Evolutionary conservation across 352 stramenopile species (phyloP).

Genomic region (Phytophthora foliorum): DNA sequence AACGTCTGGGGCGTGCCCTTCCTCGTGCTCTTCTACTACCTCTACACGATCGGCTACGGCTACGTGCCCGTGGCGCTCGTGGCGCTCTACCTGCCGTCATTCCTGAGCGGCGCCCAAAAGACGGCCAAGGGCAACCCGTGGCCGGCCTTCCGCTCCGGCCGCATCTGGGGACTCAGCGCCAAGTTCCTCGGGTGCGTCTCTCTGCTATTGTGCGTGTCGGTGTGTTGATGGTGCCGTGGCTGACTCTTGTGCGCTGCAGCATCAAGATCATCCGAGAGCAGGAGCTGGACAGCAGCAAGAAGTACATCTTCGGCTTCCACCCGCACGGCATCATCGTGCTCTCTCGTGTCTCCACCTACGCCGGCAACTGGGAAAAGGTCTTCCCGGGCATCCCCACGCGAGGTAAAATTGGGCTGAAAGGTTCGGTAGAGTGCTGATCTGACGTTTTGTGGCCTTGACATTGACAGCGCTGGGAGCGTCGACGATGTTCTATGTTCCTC

Average conservation of each 20-base stretch:
- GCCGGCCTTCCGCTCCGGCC: conserved; percentile 52
- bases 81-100: conserved; percentile 71
- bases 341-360: conserved; percentile 74
- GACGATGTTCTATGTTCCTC: conserved; percentile 77
- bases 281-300: conserved; percentile 67
- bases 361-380: conserved; percentile 74
- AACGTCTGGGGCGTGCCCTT: conserved; percentile 70
- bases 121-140: conserved; percentile 63
- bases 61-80: conserved; percentile 63
- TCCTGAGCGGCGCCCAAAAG: conserved; percentile 63
- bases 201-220: neutral
- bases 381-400: conserved; percentile 69
- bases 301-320: conserved; percentile 83
- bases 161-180: conserved; percentile 62
- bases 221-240: neutral
- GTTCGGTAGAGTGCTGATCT: neutral
- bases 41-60: conserved; percentile 66
- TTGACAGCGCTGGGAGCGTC: conserved; percentile 63
- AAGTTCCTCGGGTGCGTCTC: conserved; percentile 54
- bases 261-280: conserved; percentile 76
- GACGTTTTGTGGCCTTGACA: conserved; percentile 1
- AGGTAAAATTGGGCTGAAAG: conserved; percentile 29
- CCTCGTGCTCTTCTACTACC: conserved; percentile 67
- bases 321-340: conserved; percentile 83
- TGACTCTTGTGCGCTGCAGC: conserved; percentile 8